A percentile compares a stretch with the other conserved stretches of the same genome.
Conservation (phyloP, 2,329 filamentous ascomycete genomes). For the Stagonosporopsis tanaceti region DNA sequence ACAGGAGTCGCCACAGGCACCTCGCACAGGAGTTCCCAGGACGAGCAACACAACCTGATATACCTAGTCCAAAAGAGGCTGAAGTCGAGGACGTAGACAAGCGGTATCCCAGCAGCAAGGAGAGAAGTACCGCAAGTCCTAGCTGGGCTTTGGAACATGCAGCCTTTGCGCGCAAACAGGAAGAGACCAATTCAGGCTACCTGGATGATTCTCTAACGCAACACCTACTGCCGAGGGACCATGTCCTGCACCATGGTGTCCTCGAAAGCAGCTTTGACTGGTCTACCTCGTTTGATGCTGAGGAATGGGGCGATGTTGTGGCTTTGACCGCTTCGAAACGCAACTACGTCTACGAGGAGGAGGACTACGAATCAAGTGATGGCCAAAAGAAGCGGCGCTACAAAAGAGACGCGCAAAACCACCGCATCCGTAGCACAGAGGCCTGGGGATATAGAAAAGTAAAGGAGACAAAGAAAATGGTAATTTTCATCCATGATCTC, state of each 20-base stretch:
- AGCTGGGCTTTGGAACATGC: not conserved
- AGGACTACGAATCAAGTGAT: not conserved
- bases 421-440: not conserved
- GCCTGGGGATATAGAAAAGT: not conserved
- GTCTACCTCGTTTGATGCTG: not conserved
- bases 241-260: not conserved
- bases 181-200: not conserved
- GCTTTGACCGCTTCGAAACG: not conserved
- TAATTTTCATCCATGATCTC: not conserved
- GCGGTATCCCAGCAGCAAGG: not conserved
- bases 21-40: not conserved
- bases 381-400: not conserved
- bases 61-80: not conserved
- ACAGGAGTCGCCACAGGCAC: not conserved
- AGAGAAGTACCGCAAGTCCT: not conserved
- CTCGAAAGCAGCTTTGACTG: not conserved
- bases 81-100: not conserved
- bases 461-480: not conserved
- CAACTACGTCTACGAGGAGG: not conserved
- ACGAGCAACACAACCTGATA: not conserved
- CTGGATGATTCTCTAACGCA: not conserved
- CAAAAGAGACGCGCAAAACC: not conserved
- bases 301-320: not conserved
- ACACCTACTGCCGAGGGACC: not conserved
- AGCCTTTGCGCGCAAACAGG: not conserved